Conservation (phyloP, 148 eudicot genomes). For the Rhododendron ovatum region DNA sequence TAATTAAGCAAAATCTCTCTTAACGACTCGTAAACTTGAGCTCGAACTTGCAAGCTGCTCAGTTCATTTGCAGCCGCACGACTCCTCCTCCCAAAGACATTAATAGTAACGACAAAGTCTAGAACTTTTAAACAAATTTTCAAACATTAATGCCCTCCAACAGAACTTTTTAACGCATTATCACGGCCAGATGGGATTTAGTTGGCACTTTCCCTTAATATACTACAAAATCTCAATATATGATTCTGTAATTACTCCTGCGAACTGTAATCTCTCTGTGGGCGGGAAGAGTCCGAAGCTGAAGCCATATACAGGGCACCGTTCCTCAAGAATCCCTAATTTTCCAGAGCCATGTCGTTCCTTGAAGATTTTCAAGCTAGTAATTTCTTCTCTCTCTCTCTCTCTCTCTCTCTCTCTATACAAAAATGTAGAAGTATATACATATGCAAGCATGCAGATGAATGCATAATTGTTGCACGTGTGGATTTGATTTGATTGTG, state of each 20-base stretch:
- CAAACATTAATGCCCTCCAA: too few species aligned
- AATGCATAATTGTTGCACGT: not conserved
- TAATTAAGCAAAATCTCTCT: too few species aligned
- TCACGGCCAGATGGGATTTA: not conserved
- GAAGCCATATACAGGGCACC: not conserved
- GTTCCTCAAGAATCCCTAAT: not conserved
- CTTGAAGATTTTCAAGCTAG: constrained; percentile 53
- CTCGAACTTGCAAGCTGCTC: too few species aligned
- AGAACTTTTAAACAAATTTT: too few species aligned
- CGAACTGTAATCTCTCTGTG: not conserved
- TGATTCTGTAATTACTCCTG: not conserved
- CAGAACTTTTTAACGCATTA: too few species aligned
- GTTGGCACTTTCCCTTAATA: not conserved
- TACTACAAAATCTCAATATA: not conserved
- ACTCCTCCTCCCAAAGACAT: too few species aligned
- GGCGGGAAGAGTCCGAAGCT: constrained; percentile 1
- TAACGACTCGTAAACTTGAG: too few species aligned
- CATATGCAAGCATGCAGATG: not conserved
- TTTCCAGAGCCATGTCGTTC: constrained; percentile 30
- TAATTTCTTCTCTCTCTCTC: constrained; percentile 12
- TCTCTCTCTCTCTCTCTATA: not conserved
- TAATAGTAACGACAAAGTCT: too few species aligned
- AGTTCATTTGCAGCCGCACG: too few species aligned
- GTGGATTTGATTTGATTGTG: not conserved
- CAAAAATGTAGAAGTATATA: not conserved